These are phyloP conservation scores for Monosporascus sp. DNA, from an alignment of 2,329 filamentous ascomycete species.

Conservation along the genomic window DNA sequence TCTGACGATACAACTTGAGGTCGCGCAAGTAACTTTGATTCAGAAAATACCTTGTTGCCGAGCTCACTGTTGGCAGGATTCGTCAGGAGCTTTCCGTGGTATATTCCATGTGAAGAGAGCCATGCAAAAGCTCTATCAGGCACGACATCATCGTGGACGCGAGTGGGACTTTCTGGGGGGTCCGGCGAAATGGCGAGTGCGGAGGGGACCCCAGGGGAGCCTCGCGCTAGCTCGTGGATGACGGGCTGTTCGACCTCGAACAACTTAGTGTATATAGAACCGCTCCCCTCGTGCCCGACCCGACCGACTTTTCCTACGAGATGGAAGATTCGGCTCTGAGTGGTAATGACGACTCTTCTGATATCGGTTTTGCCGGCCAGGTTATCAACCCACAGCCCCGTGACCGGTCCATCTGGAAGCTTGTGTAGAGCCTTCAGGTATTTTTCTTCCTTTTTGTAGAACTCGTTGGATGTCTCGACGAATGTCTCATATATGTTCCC, in stretches of 20 bases:
- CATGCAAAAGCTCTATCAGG: conserved; percentile 79
- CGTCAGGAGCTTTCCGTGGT: conserved; percentile 73
- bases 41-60: conserved; percentile 69
- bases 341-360: conserved; percentile 74
- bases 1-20: conserved; percentile 68
- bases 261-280: conserved; percentile 78
- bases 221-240: conserved; percentile 64
- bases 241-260: conserved; percentile 83
- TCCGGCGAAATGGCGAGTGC: conserved; percentile 74
- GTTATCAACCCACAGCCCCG: conserved; percentile 78
- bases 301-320: conserved; percentile 73
- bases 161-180: conserved; percentile 41
- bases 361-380: conserved; percentile 64
- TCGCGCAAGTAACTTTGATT: conserved; percentile 71
- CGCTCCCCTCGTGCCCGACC: conserved; percentile 69
- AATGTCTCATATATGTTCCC: conserved; percentile 93
- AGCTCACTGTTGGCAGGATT: conserved; percentile 57
- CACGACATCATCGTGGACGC: conserved; percentile 48
- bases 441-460: conserved; percentile 91
- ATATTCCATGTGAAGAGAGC: conserved; percentile 81
- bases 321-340: conserved; percentile 72
- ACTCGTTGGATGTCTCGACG: conserved; percentile 90
- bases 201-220: conserved; percentile 56
- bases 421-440: conserved; percentile 82
- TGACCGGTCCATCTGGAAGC: conserved; percentile 74